Evolutionary conservation across 176 grass and related monocot genomes (phyloP).

Genomic region (Oropetium thomaeum): DNA sequence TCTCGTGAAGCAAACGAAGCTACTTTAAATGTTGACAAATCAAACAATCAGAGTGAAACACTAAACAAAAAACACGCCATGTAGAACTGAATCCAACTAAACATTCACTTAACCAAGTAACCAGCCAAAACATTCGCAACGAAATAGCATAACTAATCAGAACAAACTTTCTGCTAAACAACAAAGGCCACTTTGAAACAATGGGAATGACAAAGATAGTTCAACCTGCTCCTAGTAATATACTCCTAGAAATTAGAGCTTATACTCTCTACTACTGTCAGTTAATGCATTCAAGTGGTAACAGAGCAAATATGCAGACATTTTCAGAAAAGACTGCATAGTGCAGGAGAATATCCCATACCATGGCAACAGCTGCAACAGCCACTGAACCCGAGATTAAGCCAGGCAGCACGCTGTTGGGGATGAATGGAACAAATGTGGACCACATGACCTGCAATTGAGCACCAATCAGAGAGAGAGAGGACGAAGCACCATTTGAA

Average conservation of each 20-base stretch:
- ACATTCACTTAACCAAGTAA: constrained; percentile 11
- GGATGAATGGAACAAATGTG: constrained; percentile 91
- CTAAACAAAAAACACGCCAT: not conserved
- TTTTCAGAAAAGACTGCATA: not conserved
- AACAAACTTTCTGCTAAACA: not conserved
- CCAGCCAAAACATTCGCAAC: not conserved
- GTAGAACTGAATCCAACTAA: not conserved
- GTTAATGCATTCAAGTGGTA: not conserved
- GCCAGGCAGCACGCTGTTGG: constrained; percentile 80
- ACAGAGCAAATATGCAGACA: not conserved
- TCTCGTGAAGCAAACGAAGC: not conserved
- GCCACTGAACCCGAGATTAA: constrained; percentile 60
- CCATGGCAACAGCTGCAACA: constrained; percentile 60
- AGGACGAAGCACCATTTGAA: not conserved
- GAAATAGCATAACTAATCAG: not conserved
- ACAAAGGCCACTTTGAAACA: not conserved
- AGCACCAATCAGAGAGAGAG: not conserved
- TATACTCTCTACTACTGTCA: not conserved
- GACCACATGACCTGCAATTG: constrained; percentile 91
- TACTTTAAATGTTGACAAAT: constrained; percentile 2
- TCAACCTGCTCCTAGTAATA: not conserved
- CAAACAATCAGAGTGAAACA: not conserved
- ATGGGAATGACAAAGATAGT: not conserved
- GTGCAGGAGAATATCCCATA: constrained; percentile 34
- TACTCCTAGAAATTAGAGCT: not conserved